phyloP scores from a whole-genome alignment of 2,329 filamentous ascomycete species.

The Aspergillus viridinutans region DNA sequence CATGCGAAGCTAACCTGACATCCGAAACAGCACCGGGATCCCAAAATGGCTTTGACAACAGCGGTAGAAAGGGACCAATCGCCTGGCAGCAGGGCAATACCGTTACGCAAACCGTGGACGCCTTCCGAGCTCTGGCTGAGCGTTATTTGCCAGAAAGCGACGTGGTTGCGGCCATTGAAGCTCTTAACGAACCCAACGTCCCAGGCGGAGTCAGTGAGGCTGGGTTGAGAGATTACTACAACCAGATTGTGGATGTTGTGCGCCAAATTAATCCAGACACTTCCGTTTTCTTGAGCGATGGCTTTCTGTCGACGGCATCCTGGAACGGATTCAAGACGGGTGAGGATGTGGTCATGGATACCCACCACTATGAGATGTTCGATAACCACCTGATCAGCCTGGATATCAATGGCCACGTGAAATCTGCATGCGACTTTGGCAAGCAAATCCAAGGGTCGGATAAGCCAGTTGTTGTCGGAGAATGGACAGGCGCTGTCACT shows the following conservation, averaged over 20 bases:
- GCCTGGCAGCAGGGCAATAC: conserved; percentile 37
- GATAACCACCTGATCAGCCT: conserved; percentile 48
- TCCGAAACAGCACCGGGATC: conserved; percentile 49
- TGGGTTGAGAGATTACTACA: conserved; percentile 51
- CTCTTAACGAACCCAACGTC: conserved; percentile 42
- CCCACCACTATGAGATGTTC: conserved; percentile 67
- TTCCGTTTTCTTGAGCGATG: conserved; percentile 54
- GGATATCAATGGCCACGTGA: conserved; percentile 50
- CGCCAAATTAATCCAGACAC: conserved; percentile 44
- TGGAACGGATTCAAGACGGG: conserved; percentile 61
- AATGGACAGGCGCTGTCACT: conserved; percentile 66
- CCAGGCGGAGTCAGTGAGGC: conserved; percentile 40
- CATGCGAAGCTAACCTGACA: conserved; percentile 1
- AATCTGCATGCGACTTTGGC: conserved; percentile 54
- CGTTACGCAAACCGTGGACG: conserved; percentile 42
- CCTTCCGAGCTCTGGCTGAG: conserved; percentile 54
- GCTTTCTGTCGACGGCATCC: conserved; percentile 42
- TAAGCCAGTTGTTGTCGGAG: conserved; percentile 65
- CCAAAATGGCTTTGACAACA: conserved; percentile 67
- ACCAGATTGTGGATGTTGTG: conserved; percentile 48
- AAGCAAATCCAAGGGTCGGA: conserved; percentile 46
- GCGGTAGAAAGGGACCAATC: conserved; percentile 45
- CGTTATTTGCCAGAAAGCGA: conserved; percentile 55
- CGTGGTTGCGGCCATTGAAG: conserved; percentile 51
- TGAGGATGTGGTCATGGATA: conserved; percentile 57